Base-by-base conservation (phyloP, 2,329 filamentous ascomycete genomes). In the Fusarium irregulare region DNA sequence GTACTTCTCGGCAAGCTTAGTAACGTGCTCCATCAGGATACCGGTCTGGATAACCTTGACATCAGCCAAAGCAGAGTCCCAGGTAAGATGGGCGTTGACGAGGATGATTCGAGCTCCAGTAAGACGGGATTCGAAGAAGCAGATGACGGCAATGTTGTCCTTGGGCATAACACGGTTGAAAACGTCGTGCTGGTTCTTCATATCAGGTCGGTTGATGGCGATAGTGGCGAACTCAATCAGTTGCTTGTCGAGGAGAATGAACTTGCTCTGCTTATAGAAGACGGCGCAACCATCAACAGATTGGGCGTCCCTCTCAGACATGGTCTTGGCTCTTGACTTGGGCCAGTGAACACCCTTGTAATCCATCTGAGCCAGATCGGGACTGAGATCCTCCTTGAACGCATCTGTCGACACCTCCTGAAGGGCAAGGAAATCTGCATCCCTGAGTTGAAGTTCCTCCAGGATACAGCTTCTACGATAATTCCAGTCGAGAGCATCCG, bases 111-210 rank as follows among this genome's bases (percentile, higher is more conserved):
- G 91, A 16, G 93, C 91, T n/a, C 96, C 96, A 0, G 95, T 98
- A 65, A 88, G 84, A 40, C 95, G 89, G 76, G 97, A 98, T 80
- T 99, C 96, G 68, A 99, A 89, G 83, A 98, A 97, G 59, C 92
- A 90, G 49, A 97, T 89, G 49, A 97, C 91, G 18, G 92, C 96
- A 79, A 99, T 97, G 78, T 98, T 95, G 84, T 99, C 96, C 82
- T 96, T 93, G 66, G 95, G 94, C 96, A 98, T 98, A 65, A 99
- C 92, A 28, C 96, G 92, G 79, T 99, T 99, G 86, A 97, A 98
- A 60, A 98, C 95, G 76, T 99, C 96, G 77, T 97, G 93, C 76
- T 97, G 93, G 60, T 94, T 93, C 83, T 98, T 98, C 89, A 98
- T 97, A 78, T 98, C 96, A 4, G 94, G 93, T 71, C 96, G 87